These are phyloP conservation scores for Trichoderma lentiforme DNA, from an alignment of 2,329 filamentous ascomycete genomes.

Conservation along the genomic window DNA sequence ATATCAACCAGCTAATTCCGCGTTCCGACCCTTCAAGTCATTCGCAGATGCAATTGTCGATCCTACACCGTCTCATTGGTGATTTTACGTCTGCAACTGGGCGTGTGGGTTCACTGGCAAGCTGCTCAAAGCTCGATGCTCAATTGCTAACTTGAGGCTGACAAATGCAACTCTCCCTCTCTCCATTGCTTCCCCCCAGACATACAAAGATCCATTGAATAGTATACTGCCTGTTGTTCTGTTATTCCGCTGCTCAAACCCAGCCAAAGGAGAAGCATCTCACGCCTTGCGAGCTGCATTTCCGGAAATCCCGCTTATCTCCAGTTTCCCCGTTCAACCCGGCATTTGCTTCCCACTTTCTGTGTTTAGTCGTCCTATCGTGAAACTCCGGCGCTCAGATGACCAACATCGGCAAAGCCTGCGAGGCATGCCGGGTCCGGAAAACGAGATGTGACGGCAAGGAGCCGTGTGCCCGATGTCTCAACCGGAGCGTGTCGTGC, in stretches of 20 bases:
- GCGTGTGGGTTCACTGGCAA: background rate
- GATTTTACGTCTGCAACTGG: background rate
- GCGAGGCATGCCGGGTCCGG: slow-evolving; percentile 9
- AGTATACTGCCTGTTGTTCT: background rate
- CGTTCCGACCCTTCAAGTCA: background rate
- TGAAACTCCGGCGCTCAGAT: background rate
- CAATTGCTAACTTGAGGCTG: background rate
- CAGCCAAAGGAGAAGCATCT: background rate
- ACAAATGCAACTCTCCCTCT: background rate
- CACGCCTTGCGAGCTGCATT: background rate
- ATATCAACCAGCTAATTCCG: background rate
- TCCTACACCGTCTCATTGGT: background rate
- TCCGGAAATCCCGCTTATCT: background rate
- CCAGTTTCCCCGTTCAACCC: background rate
- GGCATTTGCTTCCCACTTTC: background rate
- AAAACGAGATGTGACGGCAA: slow-evolving; percentile 16
- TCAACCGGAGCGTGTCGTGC: slow-evolving; percentile 10
- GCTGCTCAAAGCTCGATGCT: background rate
- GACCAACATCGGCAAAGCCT: slow-evolving; percentile 15
- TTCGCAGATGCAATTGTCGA: background rate
- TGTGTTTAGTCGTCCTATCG: background rate
- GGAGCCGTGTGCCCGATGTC: slow-evolving; percentile 5
- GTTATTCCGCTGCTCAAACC: background rate
- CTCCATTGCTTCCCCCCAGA: background rate
- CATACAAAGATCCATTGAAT: background rate